Percentiles rank a stretch among this genome's conserved stretches.
phyloP scores from a whole-genome alignment of 1,139 yeast genomes.

The Protomyces inundatus region DNA sequence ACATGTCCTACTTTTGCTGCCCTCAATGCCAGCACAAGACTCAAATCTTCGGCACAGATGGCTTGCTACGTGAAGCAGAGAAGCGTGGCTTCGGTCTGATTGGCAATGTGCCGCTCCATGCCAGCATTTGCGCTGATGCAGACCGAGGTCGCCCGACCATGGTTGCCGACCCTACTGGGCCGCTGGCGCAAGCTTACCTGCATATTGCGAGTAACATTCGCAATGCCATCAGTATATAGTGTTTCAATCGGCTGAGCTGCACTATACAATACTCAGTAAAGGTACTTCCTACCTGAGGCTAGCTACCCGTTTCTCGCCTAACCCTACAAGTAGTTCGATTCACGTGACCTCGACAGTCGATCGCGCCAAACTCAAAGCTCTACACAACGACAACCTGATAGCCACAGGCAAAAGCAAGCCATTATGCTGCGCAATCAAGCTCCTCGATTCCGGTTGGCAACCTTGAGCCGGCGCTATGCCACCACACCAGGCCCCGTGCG shows the following conservation, averaged over 20 bases:
- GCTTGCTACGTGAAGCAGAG: constrained; percentile 56
- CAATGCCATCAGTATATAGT: too few relatives aligned
- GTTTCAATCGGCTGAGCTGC: too few relatives aligned
- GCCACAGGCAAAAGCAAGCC: too few relatives aligned
- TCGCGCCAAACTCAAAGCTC: too few relatives aligned
- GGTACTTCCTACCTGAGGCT: too few relatives aligned
- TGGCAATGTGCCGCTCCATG: constrained; percentile 65
- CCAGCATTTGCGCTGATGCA: constrained; percentile 55
- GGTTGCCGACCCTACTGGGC: constrained; percentile 44
- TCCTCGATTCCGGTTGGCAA: background rate
- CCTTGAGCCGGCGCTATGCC: background rate
- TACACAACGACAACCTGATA: too few relatives aligned
- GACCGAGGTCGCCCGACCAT: constrained; percentile 65
- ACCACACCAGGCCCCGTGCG: constrained; percentile 13
- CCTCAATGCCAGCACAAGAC: constrained; percentile 70
- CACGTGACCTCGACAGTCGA: too few relatives aligned
- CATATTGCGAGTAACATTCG: background rate
- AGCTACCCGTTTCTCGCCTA: too few relatives aligned
- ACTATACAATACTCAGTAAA: too few relatives aligned
- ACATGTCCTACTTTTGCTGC: constrained; percentile 73
- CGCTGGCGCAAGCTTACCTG: constrained; percentile 24
- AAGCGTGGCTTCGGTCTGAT: constrained; percentile 50
- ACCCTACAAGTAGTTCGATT: too few relatives aligned
- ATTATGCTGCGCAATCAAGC: background rate
- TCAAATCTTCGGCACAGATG: constrained; percentile 69